Evolutionary conservation across 1,139 yeast genomes (phyloP).

Genomic region (Zygoascus hellenicus): DNA sequence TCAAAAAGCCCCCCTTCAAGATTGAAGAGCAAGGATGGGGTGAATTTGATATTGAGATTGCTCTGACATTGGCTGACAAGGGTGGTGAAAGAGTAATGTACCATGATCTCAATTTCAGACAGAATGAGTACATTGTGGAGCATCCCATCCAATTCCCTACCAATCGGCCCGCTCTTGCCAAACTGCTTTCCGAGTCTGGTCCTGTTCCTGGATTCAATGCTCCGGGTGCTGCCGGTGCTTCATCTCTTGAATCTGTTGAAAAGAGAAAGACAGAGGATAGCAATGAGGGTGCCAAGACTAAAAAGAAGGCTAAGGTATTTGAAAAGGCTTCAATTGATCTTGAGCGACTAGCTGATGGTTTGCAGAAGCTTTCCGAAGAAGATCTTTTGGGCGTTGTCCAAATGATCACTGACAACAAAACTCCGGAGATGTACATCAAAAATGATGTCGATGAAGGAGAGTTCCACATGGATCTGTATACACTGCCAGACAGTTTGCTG

Average conservation of each 20-base stretch:
- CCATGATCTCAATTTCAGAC: conserved; percentile 84
- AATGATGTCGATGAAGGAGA: conserved; percentile 97
- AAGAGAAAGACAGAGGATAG: conserved; percentile 39
- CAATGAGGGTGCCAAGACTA: conserved; percentile 26
- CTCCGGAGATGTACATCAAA: conserved; percentile 92
- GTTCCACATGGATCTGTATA: conserved; percentile 91
- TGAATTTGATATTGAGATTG: conserved; percentile 84
- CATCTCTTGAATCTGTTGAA: conserved; percentile 29
- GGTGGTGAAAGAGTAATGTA: conserved; percentile 81
- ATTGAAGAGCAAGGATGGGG: conserved; percentile 99
- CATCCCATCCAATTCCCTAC: conserved; percentile 73
- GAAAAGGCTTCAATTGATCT: conserved; percentile 60
- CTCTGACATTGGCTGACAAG: conserved; percentile 72
- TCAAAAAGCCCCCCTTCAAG: conserved; percentile 81
- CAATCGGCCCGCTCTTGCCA: conserved; percentile 65
- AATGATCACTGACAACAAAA: conserved; percentile 94
- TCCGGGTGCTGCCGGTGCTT: conserved; percentile 29
- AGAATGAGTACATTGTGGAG: conserved; percentile 71
- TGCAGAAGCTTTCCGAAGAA: conserved; percentile 84
- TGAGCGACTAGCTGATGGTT: conserved; percentile 84
- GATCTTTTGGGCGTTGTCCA: conserved; percentile 92
- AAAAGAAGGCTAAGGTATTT: conserved; percentile 58
- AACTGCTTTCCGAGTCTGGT: conserved; percentile 74
- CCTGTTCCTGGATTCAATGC: conserved; percentile 52
- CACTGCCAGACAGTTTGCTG: conserved; percentile 85